Evolutionary conservation across 257 asterid genomes (phyloP).

Genomic region (Petunia axillaris): DNA sequence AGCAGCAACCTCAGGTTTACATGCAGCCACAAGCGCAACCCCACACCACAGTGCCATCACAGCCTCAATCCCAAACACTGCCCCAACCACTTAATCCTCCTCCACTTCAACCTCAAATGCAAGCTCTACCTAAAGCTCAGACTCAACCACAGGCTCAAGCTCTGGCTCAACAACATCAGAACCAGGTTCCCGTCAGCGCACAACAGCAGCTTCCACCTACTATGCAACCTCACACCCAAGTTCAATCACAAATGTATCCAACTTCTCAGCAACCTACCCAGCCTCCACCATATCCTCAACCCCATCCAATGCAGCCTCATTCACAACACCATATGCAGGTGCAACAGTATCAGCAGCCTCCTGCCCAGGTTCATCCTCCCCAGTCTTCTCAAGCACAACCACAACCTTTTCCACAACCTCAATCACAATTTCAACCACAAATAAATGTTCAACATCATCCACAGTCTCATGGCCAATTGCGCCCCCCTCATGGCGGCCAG

Average conservation of each 20-base stretch:
- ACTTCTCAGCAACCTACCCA: conserved; percentile 57
- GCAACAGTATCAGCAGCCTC: conserved; percentile 63
- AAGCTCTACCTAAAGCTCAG: conserved; percentile 34
- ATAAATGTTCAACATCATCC: conserved; percentile 44
- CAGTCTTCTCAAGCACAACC: conserved; percentile 50
- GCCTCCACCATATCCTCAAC: conserved; percentile 47
- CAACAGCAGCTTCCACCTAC: conserved; percentile 49
- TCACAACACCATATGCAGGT: conserved; percentile 53
- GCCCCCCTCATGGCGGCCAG: conserved; percentile 60
- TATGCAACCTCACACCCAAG: conserved; percentile 48
- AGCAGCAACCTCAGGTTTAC: conserved; percentile 54
- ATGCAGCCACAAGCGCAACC: conserved; percentile 60
- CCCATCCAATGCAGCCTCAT: conserved; percentile 50
- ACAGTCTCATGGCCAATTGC: conserved; percentile 44
- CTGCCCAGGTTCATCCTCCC: conserved; percentile 42
- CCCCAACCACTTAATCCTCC: conserved; percentile 35
- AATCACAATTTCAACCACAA: conserved; percentile 54
- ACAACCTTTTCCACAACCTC: conserved; percentile 44
- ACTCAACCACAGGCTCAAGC: conserved; percentile 38
- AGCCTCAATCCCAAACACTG: conserved; percentile 42
- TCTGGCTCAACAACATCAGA: conserved; percentile 32
- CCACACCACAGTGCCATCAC: conserved; percentile 49
- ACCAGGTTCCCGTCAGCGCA: conserved; percentile 49
- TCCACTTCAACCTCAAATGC: conserved; percentile 44
- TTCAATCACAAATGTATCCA: conserved; percentile 49